Conservation (phyloP, 2,329 filamentous ascomycete species). For the Scedosporium apiospermum region DNA sequence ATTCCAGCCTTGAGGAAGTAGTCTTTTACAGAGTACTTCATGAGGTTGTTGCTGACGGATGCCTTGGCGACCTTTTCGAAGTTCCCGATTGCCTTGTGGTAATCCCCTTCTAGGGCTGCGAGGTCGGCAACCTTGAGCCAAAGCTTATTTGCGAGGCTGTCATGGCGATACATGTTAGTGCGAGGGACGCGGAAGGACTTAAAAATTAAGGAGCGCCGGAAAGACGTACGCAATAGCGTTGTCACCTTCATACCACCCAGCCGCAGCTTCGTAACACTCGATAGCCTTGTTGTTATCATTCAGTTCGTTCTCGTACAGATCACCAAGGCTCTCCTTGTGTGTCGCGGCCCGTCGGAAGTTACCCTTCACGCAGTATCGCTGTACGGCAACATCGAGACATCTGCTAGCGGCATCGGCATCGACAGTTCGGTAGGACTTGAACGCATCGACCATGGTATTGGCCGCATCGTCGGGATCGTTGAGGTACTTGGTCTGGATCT, state of each 20-base stretch:
- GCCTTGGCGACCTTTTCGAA: constrained; percentile 76
- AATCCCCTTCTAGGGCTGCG: constrained; percentile 71
- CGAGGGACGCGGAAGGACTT: too few relatives aligned
- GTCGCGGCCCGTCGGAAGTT: constrained; percentile 87
- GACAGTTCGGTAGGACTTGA: constrained; percentile 86
- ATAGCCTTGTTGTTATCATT: constrained; percentile 70
- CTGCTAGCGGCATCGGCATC: constrained; percentile 74
- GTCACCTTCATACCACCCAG: constrained; percentile 81
- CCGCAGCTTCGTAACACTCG: constrained; percentile 75
- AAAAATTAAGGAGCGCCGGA: not conserved
- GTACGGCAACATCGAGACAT: constrained; percentile 69
- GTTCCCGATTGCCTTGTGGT: constrained; percentile 69
- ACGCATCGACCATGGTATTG: constrained; percentile 80
- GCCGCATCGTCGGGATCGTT: constrained; percentile 91
- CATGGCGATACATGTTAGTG: not conserved
- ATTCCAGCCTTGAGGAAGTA: constrained; percentile 92
- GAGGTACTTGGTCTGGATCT: constrained; percentile 68
- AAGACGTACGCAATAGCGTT: constrained; percentile 66
- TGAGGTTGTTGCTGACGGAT: constrained; percentile 79
- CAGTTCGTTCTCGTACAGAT: constrained; percentile 75
- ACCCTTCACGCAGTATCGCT: constrained; percentile 79
- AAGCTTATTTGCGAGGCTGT: constrained; percentile 81
- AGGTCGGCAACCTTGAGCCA: constrained; percentile 89
- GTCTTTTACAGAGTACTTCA: constrained; percentile 91
- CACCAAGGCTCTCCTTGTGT: constrained; percentile 80